Evolutionary conservation across 768 basidiomycete species (phyloP).

Genomic region (Mycena maculata): DNA sequence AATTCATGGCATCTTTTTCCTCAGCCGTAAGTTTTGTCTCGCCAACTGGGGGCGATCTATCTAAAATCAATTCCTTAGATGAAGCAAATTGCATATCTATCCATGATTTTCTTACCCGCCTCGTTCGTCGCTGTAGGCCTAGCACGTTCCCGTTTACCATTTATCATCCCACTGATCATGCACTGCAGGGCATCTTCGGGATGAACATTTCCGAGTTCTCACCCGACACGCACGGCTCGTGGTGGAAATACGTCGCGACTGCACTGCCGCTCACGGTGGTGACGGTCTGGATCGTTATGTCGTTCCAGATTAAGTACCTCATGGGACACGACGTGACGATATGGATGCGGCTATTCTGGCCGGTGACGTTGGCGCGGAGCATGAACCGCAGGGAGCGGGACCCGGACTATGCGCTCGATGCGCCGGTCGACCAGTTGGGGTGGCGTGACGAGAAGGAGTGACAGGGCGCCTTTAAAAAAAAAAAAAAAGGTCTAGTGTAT

Average conservation of each 20-base stretch:
- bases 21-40: constrained; percentile 38
- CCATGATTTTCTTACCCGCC: constrained; percentile 71
- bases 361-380: constrained; percentile 40
- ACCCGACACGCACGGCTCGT: constrained; percentile 48
- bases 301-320: constrained; percentile 60
- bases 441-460: background rate
- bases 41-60: background rate
- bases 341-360: constrained; percentile 52
- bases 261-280: constrained; percentile 60
- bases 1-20: background rate
- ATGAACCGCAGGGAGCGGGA: background rate
- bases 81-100: constrained; percentile 71
- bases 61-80: constrained; percentile 46
- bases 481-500: no score
- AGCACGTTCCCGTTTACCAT: constrained; percentile 30
- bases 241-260: constrained; percentile 54
- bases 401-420: background rate
- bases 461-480: no score
- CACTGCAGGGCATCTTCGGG: constrained; percentile 62
- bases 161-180: background rate
- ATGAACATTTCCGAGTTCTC: constrained; percentile 67
- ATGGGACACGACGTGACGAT: constrained; percentile 43
- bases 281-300: constrained; percentile 66
- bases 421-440: background rate
- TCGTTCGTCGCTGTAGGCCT: constrained; percentile 65